These are phyloP conservation scores for Lanzia echinophila DNA, from an alignment of 2,329 filamentous ascomycete genomes.

Conservation along the genomic window DNA sequence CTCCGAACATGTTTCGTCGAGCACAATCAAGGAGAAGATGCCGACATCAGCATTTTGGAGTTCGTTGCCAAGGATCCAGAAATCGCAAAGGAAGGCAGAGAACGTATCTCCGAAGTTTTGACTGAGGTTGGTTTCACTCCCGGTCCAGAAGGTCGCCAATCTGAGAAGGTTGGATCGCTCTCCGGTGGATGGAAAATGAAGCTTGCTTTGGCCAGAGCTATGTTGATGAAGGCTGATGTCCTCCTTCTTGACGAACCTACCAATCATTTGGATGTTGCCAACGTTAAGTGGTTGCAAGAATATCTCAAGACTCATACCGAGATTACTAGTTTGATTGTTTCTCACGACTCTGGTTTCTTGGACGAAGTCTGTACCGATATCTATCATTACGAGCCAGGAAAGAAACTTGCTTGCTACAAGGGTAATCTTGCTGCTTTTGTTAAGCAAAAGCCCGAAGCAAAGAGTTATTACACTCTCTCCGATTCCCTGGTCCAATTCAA, in stretches of 20 bases:
- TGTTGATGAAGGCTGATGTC: slow-evolving; percentile 96
- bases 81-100: slow-evolving; percentile 68
- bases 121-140: slow-evolving; percentile 89
- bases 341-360: slow-evolving; percentile 95
- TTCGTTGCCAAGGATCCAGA: slow-evolving; percentile 87
- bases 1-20: slow-evolving; percentile 97
- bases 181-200: slow-evolving; percentile 99
- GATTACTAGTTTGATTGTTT: slow-evolving; percentile 95
- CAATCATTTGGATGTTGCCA: slow-evolving; percentile 94
- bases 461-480: slow-evolving; percentile 96
- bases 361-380: slow-evolving; percentile 98
- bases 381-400: slow-evolving; percentile 93
- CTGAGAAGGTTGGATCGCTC: slow-evolving; percentile 84
- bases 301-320: slow-evolving; percentile 95
- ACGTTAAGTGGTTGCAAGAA: slow-evolving; percentile 91
- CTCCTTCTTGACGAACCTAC: slow-evolving; percentile 96
- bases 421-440: slow-evolving; percentile 82
- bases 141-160: slow-evolving; percentile 82
- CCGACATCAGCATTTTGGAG: slow-evolving; percentile 90
- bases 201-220: slow-evolving; percentile 87
- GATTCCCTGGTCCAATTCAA: slow-evolving; percentile 90
- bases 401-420: slow-evolving; percentile 86
- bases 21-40: slow-evolving; percentile 98
- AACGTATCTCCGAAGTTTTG: slow-evolving; percentile 78
- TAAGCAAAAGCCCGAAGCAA: slow-evolving; percentile 82